phyloP scores from a whole-genome alignment of 768 basidiomycete species.

The Boletus coccyginus region DNA sequence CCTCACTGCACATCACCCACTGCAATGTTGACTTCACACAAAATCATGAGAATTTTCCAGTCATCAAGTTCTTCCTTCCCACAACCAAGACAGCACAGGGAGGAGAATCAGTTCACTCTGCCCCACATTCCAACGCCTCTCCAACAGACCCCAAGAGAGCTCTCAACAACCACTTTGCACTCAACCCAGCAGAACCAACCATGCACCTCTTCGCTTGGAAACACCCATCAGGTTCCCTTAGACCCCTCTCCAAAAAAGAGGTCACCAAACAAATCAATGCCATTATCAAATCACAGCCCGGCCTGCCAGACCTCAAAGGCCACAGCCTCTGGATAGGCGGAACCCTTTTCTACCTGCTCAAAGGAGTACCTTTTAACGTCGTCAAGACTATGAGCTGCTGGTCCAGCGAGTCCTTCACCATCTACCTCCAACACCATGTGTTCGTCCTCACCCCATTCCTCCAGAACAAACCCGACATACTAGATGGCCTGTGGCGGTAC shows the following conservation, averaged over 20 bases:
- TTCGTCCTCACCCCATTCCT: background rate
- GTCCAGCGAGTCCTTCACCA: background rate
- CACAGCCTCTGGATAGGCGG: background rate
- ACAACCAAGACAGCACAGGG: background rate
- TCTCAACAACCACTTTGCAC: background rate
- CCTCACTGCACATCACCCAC: too few species aligned
- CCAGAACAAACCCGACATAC: background rate
- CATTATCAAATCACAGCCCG: background rate
- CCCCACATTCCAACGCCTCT: background rate
- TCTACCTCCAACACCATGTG: background rate
- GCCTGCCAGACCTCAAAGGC: background rate
- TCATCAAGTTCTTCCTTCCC: background rate
- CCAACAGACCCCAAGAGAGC: background rate
- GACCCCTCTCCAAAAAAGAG: background rate
- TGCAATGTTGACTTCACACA: too few species aligned
- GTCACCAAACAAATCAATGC: background rate
- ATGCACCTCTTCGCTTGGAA: slow-evolving; percentile 1
- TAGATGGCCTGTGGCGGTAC: background rate
- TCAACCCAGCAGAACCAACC: background rate
- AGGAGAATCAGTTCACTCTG: background rate
- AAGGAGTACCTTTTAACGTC: background rate
- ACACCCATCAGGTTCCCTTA: background rate
- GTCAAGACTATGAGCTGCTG: background rate
- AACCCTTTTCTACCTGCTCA: background rate
- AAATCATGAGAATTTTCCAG: background rate